Base-by-base conservation (phyloP, 2,329 filamentous ascomycete species). In the Colletotrichum godetiae region DNA sequence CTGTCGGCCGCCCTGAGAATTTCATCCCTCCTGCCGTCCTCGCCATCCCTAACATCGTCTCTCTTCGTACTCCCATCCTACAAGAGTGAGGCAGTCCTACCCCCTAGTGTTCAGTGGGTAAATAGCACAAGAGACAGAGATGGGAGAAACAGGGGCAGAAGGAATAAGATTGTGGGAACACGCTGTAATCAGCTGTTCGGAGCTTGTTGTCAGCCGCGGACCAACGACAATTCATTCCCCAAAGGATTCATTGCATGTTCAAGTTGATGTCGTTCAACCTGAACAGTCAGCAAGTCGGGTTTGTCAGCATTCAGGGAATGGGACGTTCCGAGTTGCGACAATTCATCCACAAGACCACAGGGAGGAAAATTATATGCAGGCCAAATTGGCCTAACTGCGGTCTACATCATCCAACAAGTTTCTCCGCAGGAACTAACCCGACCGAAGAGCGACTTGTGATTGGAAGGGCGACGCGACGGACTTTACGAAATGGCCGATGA, bases 241-340 rank as follows among this genome's bases (percentile, higher is more conserved):
- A 49, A 19, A 49, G 42, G 42, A 49, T 49, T 49, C 42, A n/a
- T 49, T 49, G 19, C 42, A 49, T 49, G 42, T 49, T 49, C 22
- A 15, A 11, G n/a, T n/a, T 13, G 31, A 37, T 12, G 62, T 65
- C 19, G 35, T 57, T 57, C 37, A 42, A 31, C 10, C 33, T 53
- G 37, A 46, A 55, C 15, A 33, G 49, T 56, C 64, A 68, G 57
- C 63, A 56, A 67, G 29, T n/a, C 27, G 31, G 37, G 62, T 61
- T 70, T 70, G 72, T 74, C 72, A 74, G 72, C 72, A 57, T 7
- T 24, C 12, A 29, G 56, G 29, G 19, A 58, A 57, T 57, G 27
- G 37, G 37, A 65, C 37, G 35, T 22, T 22, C 42, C 19, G 42
- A n/a, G 42, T 22, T 11, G 19, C 19, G 42, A 49, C 19, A 49